A percentile compares a stretch with the other conserved stretches of the same genome.
These are phyloP conservation scores for Ophiostoma ulmi DNA, from an alignment of 2,329 filamentous ascomycete genomes.

Conservation along the genomic window DNA sequence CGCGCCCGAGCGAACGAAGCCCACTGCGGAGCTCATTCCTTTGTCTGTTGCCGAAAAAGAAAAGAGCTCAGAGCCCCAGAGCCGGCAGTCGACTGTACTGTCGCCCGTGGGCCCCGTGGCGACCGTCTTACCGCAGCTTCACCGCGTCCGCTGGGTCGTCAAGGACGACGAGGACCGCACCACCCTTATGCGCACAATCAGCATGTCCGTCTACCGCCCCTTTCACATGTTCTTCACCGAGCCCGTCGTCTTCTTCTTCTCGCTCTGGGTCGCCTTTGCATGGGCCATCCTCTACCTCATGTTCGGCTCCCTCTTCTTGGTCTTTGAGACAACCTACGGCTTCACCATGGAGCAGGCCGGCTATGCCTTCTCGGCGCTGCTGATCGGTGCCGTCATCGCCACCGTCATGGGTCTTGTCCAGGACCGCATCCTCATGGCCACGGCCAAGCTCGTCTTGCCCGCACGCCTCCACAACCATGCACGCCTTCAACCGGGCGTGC, in stretches of 20 bases:
- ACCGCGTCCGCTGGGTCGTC: conserved; percentile 73
- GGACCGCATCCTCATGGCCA: conserved; percentile 55
- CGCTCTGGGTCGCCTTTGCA: conserved; percentile 80
- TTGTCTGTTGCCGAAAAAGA: neutral
- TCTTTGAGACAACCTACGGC: conserved; percentile 63
- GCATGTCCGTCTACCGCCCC: conserved; percentile 68
- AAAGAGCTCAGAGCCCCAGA: neutral
- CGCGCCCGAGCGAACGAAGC: conserved; percentile 21
- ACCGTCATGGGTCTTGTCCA: conserved; percentile 67
- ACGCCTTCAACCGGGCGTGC: conserved; percentile 48
- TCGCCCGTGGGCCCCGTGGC: conserved; percentile 18
- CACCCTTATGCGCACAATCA: conserved; percentile 63
- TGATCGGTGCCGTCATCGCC: conserved; percentile 59
- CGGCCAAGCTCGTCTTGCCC: conserved; percentile 25
- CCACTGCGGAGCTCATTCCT: neutral
- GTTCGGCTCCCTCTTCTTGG: conserved; percentile 72
- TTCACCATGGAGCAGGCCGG: conserved; percentile 65
- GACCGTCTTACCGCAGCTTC: conserved; percentile 28
- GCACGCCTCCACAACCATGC: conserved; percentile 38
- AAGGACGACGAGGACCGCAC: conserved; percentile 71
- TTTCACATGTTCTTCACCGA: conserved; percentile 74
- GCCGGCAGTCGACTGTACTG: neutral
- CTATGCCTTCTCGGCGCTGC: conserved; percentile 68
- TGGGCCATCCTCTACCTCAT: conserved; percentile 87
- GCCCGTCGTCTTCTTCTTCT: conserved; percentile 79